A percentile compares a stretch with the other conserved stretches of the same genome.
Conservation (phyloP, 352 stramenopile genomes). For the Pythium oligandrum region DNA sequence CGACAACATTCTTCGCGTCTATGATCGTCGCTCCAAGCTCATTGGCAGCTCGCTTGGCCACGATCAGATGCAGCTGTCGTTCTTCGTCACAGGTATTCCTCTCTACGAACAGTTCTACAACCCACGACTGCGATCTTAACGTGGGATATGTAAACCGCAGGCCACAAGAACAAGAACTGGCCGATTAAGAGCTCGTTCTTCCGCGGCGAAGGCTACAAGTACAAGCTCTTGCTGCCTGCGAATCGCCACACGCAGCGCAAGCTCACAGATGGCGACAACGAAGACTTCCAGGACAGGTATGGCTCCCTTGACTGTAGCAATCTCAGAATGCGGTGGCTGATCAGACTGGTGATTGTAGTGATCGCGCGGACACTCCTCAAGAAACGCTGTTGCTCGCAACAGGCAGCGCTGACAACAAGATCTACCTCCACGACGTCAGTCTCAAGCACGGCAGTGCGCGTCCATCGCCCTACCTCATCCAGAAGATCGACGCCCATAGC, state of each 20-base stretch:
- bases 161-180: conserved; percentile 91
- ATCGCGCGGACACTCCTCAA: conserved; percentile 38
- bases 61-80: conserved; percentile 77
- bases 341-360: conserved; percentile 7
- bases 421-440: conserved; percentile 85
- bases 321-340: not conserved
- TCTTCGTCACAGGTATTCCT: conserved; percentile 45
- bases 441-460: conserved; percentile 44
- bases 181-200: conserved; percentile 89
- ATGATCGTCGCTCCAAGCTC: conserved; percentile 78
- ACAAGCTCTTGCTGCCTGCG: conserved; percentile 69
- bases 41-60: conserved; percentile 67
- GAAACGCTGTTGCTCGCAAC: conserved; percentile 81
- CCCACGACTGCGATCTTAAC: no score
- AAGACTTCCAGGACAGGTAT: conserved; percentile 57
- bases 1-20: conserved; percentile 87
- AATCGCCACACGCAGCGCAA: conserved; percentile 52
- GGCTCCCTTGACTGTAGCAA: no score
- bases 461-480: conserved; percentile 53
- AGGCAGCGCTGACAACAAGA: conserved; percentile 82
- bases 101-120: no score
- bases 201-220: conserved; percentile 81
- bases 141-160: not conserved
- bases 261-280: conserved; percentile 70
- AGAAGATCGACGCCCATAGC: conserved; percentile 83